Percentiles rank a stretch among this genome's conserved stretches.
phyloP scores from a whole-genome alignment of 495 filamentous ascomycete species.

The Lasiosphaeria hispida region DNA sequence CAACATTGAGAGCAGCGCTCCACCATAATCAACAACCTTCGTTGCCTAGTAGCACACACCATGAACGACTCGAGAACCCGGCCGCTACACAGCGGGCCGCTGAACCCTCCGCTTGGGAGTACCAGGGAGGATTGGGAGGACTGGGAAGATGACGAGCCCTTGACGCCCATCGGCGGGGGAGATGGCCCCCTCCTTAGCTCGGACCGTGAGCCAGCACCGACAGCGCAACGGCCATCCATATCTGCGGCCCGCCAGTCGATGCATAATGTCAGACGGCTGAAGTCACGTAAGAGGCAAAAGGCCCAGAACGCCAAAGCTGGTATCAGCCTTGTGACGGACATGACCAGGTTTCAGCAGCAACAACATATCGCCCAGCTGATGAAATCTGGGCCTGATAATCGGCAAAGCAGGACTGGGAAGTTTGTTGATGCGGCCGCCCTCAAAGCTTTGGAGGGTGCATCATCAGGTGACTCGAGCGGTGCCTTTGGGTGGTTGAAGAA shows the following conservation, averaged over 20 bases:
- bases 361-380: conserved; percentile 27
- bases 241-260: conserved; percentile 31
- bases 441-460: conserved; percentile 45
- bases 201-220: conserved; percentile 15
- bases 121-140: conserved; percentile 49
- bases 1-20: neutral
- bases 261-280: conserved; percentile 39
- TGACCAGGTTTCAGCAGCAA: conserved; percentile 40
- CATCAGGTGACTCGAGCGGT: conserved; percentile 38
- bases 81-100: conserved; percentile 2
- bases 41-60: neutral
- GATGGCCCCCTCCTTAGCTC: conserved; percentile 30
- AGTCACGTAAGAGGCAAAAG: conserved; percentile 49
- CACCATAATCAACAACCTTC: neutral
- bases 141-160: conserved; percentile 41
- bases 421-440: conserved; percentile 53
- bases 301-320: conserved; percentile 58
- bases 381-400: conserved; percentile 11
- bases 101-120: conserved; percentile 7
- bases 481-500: conserved; percentile 45
- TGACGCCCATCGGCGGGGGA: conserved; percentile 24
- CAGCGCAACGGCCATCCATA: conserved; percentile 17
- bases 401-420: conserved; percentile 33
- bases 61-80: conserved; percentile 20
- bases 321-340: conserved; percentile 64